phyloP scores from a whole-genome alignment of 306 rosid species.

The Rosa multiflora region DNA sequence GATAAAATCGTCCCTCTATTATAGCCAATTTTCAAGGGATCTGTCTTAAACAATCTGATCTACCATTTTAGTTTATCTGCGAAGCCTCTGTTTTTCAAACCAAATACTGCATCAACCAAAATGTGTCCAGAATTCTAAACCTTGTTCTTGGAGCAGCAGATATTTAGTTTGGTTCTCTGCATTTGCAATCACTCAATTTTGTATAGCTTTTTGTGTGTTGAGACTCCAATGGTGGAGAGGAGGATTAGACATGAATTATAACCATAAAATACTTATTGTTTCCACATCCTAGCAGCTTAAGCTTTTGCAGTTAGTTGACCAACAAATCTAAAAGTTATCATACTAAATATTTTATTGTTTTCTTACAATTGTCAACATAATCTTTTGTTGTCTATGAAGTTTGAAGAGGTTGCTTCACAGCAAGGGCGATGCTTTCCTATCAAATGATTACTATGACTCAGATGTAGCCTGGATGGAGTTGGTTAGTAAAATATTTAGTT shows the following conservation, averaged over 20 bases:
- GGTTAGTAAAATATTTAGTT: slow-evolving; percentile 56
- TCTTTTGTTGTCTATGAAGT: slow-evolving; percentile 44
- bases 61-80: background rate
- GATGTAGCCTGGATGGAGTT: slow-evolving; percentile 94
- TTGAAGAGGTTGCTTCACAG: slow-evolving; percentile 86
- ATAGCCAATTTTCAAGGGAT: background rate
- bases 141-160: background rate
- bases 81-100: slow-evolving; percentile 1
- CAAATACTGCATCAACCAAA: background rate
- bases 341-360: slow-evolving; percentile 4
- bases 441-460: slow-evolving; percentile 87
- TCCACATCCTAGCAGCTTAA: background rate
- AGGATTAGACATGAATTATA: background rate
- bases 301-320: background rate
- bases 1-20: background rate
- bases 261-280: background rate
- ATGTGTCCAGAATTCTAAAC: background rate
- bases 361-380: slow-evolving; percentile 19
- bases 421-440: slow-evolving; percentile 89
- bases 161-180: background rate
- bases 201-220: background rate
- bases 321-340: background rate
- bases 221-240: background rate
- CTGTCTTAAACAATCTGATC: background rate
- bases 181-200: slow-evolving; percentile 6